Percentiles rank a stretch among this genome's conserved stretches.
phyloP scores from a whole-genome alignment of 805 yeast genomes.

The Zygosaccharomyces rouxii region DNA sequence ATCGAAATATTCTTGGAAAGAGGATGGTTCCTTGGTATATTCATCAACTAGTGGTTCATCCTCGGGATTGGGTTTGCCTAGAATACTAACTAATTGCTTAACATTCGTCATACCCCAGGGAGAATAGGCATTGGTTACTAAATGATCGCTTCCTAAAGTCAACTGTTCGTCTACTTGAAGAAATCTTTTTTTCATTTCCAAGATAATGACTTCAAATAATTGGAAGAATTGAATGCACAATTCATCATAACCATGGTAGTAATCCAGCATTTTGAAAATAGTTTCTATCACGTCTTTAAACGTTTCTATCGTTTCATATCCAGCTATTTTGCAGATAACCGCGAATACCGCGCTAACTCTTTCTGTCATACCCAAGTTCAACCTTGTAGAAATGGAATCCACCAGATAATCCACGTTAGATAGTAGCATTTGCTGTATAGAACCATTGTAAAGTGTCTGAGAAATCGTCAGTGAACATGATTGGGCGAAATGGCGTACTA shows the following conservation, averaged over 20 bases:
- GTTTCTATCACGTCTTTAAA: conserved; percentile 71
- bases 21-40: conserved; percentile 34
- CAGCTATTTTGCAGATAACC: conserved; percentile 67
- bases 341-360: conserved; percentile 71
- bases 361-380: conserved; percentile 66
- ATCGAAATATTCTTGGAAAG: conserved; percentile 36
- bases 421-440: conserved; percentile 51
- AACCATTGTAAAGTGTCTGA: conserved; percentile 47
- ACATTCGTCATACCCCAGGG: conserved; percentile 60
- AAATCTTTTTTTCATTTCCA: conserved; percentile 41
- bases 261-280: conserved; percentile 71
- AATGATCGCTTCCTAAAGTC: conserved; percentile 16
- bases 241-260: conserved; percentile 74
- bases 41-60: conserved; percentile 19
- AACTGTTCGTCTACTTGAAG: conserved; percentile 15
- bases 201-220: conserved; percentile 59
- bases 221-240: conserved; percentile 70
- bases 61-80: conserved; percentile 38
- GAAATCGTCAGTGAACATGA: conserved; percentile 50
- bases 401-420: conserved; percentile 76
- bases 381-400: conserved; percentile 67
- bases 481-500: conserved; percentile 49
- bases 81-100: conserved; percentile 42
- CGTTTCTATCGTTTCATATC: conserved; percentile 57
- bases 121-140: conserved; percentile 33